phyloP scores from a whole-genome alignment of 176 grass and related monocot genomes.

The Stipa capillata region DNA sequence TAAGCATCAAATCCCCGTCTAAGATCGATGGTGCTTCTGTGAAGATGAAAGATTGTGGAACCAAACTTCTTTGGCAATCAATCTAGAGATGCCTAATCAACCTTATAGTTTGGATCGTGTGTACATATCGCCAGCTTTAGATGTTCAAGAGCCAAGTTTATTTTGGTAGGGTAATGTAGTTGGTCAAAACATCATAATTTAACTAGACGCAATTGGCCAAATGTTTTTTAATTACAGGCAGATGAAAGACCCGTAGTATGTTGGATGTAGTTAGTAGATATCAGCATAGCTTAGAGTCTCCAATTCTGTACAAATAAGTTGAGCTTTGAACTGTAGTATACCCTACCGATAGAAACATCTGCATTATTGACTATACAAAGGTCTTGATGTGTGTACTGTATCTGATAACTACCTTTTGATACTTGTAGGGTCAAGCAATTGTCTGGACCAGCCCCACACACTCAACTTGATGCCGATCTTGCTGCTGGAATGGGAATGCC shows the following conservation, averaged over 20 bases:
- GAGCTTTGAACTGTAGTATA: not conserved
- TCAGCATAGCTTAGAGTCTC: not conserved
- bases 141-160: not conserved
- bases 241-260: not conserved
- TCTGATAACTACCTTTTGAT: slow-evolving; percentile 2
- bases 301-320: not conserved
- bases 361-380: not conserved
- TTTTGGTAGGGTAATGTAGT: not conserved
- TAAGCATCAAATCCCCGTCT: too few relatives aligned
- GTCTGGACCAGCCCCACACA: slow-evolving; percentile 68
- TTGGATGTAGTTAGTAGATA: not conserved
- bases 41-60: too few relatives aligned
- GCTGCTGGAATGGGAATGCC: slow-evolving; percentile 95
- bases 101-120: not conserved
- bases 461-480: slow-evolving; percentile 72
- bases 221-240: not conserved
- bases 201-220: not conserved
- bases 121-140: not conserved
- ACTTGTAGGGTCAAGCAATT: slow-evolving; percentile 67
- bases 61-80: not conserved
- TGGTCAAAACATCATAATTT: not conserved
- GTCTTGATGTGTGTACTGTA: not conserved
- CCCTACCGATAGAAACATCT: not conserved
- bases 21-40: too few relatives aligned
- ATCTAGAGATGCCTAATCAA: not conserved